Evolutionary conservation across 164 flowering plant species (phyloP).

Genomic region (Cinnamomum chago): DNA sequence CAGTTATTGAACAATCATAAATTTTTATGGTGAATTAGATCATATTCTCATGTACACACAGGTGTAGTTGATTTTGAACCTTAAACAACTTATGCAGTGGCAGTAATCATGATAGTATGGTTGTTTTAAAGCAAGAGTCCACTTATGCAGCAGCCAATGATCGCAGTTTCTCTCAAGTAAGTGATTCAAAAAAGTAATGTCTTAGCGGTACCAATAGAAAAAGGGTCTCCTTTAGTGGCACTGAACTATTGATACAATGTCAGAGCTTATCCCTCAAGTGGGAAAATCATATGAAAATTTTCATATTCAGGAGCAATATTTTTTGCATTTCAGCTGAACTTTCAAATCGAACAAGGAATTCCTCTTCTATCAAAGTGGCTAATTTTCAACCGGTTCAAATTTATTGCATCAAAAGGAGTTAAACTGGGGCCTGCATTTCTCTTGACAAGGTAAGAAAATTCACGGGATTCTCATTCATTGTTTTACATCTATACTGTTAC

Average conservation of each 20-base stretch:
- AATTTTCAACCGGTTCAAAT: slow-evolving; percentile 82
- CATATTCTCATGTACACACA: background rate
- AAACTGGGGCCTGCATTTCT: slow-evolving; percentile 82
- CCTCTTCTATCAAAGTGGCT: slow-evolving; percentile 86
- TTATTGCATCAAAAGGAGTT: slow-evolving; percentile 75
- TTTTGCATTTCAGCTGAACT: slow-evolving; percentile 45
- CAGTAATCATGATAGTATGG: slow-evolving; percentile 69
- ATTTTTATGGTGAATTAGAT: background rate
- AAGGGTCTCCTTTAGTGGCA: background rate
- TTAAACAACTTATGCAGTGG: slow-evolving; percentile 54
- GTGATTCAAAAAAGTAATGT: background rate
- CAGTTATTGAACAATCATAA: background rate
- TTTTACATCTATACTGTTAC: background rate
- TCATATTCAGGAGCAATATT: background rate
- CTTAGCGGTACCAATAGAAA: background rate
- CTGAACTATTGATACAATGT: background rate
- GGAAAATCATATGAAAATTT: background rate
- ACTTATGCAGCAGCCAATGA: slow-evolving; percentile 69
- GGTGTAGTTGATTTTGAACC: background rate
- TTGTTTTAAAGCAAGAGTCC: slow-evolving; percentile 86
- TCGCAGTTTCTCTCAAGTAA: slow-evolving; percentile 67
- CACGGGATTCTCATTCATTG: background rate
- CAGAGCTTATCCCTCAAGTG: background rate
- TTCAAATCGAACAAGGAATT: slow-evolving; percentile 94
- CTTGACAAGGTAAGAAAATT: slow-evolving; percentile 53